Conservation (phyloP, 805 yeast genomes). For the Candida dendrica region DNA sequence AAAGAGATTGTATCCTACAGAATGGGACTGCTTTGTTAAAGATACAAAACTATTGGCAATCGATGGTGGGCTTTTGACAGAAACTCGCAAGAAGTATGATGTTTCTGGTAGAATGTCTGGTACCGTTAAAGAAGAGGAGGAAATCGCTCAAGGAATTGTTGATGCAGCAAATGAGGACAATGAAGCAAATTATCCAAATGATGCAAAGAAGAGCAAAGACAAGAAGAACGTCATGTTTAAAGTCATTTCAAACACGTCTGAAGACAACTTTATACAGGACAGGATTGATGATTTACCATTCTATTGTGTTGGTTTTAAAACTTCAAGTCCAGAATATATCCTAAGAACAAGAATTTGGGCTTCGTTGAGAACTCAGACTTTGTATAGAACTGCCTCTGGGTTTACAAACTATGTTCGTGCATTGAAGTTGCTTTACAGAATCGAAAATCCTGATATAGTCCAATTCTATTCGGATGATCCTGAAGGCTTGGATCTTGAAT, state of each 20-base stretch:
- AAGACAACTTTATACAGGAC: constrained; percentile 27
- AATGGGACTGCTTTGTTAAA: constrained; percentile 76
- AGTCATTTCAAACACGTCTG: constrained; percentile 22
- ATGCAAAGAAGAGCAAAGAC: too few species aligned
- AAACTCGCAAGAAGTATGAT: constrained; percentile 14
- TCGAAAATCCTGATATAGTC: constrained; percentile 54
- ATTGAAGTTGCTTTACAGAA: constrained; percentile 55
- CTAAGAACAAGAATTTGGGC: constrained; percentile 84
- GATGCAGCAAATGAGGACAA: too few species aligned
- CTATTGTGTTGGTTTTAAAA: constrained; percentile 66
- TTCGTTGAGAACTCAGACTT: constrained; percentile 73
- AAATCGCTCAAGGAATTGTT: too few species aligned
- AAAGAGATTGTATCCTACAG: constrained; percentile 61
- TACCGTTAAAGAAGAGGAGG: constrained; percentile 11
- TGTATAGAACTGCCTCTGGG: constrained; percentile 78
- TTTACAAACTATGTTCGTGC: constrained; percentile 76
- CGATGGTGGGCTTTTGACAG: constrained; percentile 36
- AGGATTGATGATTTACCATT: constrained; percentile 59
- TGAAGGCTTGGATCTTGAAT: constrained; percentile 54
- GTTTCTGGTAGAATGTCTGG: constrained; percentile 7
- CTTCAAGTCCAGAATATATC: constrained; percentile 54
- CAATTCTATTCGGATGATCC: constrained; percentile 37
- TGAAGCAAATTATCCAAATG: too few species aligned
- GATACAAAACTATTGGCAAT: constrained; percentile 64
- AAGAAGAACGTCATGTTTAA: background rate